These are phyloP conservation scores for Blastocystis hominis DNA, from an alignment of 352 stramenopile species.

Conservation along the genomic window DNA sequence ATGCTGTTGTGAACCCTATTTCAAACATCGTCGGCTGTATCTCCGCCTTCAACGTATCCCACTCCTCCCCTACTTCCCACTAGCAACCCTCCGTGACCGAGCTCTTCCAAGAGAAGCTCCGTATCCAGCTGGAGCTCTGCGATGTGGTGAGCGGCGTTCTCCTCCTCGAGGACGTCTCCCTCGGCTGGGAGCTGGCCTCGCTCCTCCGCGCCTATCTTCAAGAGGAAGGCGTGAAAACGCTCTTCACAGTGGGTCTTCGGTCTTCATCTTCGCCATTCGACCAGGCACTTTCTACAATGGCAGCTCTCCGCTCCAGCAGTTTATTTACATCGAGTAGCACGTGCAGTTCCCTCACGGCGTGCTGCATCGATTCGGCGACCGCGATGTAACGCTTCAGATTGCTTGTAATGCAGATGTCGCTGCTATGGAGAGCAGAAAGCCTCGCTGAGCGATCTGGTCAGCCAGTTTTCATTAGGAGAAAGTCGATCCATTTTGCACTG, in stretches of 20 bases:
- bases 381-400: neutral
- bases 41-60: neutral
- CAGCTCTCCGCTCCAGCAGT: neutral
- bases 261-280: neutral
- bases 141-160: slow-evolving; percentile 8
- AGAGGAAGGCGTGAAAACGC: neutral
- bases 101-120: neutral
- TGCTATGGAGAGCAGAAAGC: neutral
- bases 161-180: neutral
- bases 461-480: neutral
- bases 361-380: slow-evolving; percentile 6
- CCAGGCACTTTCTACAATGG: neutral
- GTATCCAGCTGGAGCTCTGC: neutral
- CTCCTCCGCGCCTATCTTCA: neutral
- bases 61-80: neutral
- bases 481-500: neutral
- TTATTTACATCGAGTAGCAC: neutral
- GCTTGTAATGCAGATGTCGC: neutral
- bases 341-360: neutral
- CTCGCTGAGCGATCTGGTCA: neutral
- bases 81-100: neutral
- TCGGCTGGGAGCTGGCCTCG: neutral
- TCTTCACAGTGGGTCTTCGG: neutral
- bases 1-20: neutral
- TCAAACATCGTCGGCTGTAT: neutral